Evolutionary conservation across 2,329 filamentous ascomycete genomes (phyloP).

Genomic region (Sclerotinia glacialis): DNA sequence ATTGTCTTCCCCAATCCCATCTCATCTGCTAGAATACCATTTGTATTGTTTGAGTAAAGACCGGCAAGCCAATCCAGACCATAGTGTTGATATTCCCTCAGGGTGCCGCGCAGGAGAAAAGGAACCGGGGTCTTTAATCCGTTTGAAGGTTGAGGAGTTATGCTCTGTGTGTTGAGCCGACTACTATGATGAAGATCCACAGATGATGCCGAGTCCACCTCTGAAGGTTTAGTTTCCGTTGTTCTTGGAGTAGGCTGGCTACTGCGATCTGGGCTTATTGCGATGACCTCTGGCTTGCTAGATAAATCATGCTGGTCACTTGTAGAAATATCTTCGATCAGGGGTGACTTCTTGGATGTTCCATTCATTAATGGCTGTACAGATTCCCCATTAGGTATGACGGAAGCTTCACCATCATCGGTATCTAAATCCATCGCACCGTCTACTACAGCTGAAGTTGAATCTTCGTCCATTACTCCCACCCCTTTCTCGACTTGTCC

Average conservation of each 20-base stretch:
- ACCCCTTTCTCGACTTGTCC: slow-evolving; percentile 22
- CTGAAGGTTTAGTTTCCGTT: slow-evolving; percentile 39
- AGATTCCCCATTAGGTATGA: slow-evolving; percentile 34
- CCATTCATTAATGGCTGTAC: slow-evolving; percentile 5
- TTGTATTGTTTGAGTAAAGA: slow-evolving; percentile 87
- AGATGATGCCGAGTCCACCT: slow-evolving; percentile 39
- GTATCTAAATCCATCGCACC: slow-evolving; percentile 23
- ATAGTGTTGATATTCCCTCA: slow-evolving; percentile 94
- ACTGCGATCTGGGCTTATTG: slow-evolving; percentile 39
- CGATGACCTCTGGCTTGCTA: slow-evolving; percentile 22
- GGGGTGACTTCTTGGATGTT: neutral
- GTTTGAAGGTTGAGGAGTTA: slow-evolving; percentile 42
- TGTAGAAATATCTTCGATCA: slow-evolving; percentile 15
- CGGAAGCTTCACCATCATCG: slow-evolving; percentile 36
- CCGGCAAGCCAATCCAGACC: slow-evolving; percentile 97
- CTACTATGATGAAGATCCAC: slow-evolving; percentile 37
- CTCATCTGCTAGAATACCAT: slow-evolving; percentile 94
- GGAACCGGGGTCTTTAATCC: slow-evolving; percentile 68
- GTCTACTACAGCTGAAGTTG: neutral
- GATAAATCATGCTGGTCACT: slow-evolving; percentile 10
- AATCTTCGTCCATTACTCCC: slow-evolving; percentile 11
- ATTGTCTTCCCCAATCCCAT: slow-evolving; percentile 99
- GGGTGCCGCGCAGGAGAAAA: slow-evolving; percentile 77
- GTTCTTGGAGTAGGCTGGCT: slow-evolving; percentile 41
- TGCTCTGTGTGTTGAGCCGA: slow-evolving; percentile 39